Base-by-base conservation (phyloP, 2,329 filamentous ascomycete species). In the Cladosporium phlei region DNA sequence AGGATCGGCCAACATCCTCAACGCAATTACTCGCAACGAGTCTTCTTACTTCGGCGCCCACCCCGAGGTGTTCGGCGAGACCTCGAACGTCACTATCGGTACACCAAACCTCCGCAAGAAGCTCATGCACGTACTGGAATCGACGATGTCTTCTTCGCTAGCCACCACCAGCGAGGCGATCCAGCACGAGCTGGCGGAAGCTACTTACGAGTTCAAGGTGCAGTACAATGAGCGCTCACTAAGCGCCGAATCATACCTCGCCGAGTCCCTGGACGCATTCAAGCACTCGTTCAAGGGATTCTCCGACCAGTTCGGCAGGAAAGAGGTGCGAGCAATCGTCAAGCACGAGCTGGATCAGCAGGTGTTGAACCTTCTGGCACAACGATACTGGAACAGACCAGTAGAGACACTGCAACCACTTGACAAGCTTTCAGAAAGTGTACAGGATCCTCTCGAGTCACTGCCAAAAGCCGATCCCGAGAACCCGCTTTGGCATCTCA, bases 261-360 rank as follows among this genome's bases (percentile, higher is more conserved):
- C 93, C 2, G 93, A 97, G 66, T 95, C 87, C 55, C 73, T 98
- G 3, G 93, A 98, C 66, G 83, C 85, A 16, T 97, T 98, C 77
- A 98, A 98, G 69, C 94, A 97, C 66, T 88, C 88, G 0, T 98
- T 98, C 71, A 96, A 95, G 64, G 85, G 86, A 55, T 95, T 97
- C 61, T 83, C 88, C 0, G 88, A 95, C 55, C 78, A 80, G 22
- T 98, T 98, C 60, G 93, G 93, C 20, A 80, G 93, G 8, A 81
- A 86, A 6, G 85, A 98, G 66, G 91, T 98, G 62, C 83, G 87
- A 29, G 83, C 91, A 58, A 77, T 98, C 43, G 74, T 98, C 8
- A 98, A 98, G 67, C 78, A 85, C 49, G 90, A 96, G 63, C 77
- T 98, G 8, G 91, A 98, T 62, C 93, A 98, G 66, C 86, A 91